phyloP scores from a whole-genome alignment of 2,329 filamentous ascomycete genomes.

The Fusarium nelsonii region DNA sequence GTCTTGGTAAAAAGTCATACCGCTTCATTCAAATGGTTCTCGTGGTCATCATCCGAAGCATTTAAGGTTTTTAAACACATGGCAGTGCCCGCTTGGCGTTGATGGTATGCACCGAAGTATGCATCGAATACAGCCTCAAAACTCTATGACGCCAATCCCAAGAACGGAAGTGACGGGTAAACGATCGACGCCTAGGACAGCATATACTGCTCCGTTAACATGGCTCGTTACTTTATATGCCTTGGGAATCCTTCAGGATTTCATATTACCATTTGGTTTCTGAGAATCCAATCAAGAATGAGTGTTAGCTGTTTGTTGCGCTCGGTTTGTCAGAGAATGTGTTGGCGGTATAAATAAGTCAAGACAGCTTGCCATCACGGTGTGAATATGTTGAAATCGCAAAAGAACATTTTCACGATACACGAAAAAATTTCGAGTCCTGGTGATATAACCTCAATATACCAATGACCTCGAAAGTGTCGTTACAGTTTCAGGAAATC shows the following conservation, averaged over 20 bases:
- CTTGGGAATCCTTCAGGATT: background rate
- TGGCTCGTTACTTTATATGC: background rate
- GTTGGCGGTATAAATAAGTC: background rate
- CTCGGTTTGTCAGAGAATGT: background rate
- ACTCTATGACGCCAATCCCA: slow-evolving; percentile 19
- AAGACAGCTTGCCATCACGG: background rate
- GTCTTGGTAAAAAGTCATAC: background rate
- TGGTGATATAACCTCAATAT: too few relatives aligned
- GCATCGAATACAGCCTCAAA: slow-evolving; percentile 8
- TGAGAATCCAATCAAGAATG: background rate
- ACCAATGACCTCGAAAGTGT: too few relatives aligned
- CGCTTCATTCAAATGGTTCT: background rate
- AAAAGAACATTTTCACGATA: too few relatives aligned
- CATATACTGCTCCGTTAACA: too few relatives aligned
- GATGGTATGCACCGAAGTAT: slow-evolving; percentile 23
- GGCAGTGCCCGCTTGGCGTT: background rate
- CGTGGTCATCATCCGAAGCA: background rate
- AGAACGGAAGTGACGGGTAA: background rate
- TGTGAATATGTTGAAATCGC: too few relatives aligned
- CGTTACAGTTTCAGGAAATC: too few relatives aligned
- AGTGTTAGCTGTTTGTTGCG: too few relatives aligned
- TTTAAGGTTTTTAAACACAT: background rate
- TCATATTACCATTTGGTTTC: background rate
- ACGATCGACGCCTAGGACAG: background rate
- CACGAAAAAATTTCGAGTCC: too few relatives aligned